phyloP scores from a whole-genome alignment of 768 basidiomycete genomes.

The Antrodiella citrinella region DNA sequence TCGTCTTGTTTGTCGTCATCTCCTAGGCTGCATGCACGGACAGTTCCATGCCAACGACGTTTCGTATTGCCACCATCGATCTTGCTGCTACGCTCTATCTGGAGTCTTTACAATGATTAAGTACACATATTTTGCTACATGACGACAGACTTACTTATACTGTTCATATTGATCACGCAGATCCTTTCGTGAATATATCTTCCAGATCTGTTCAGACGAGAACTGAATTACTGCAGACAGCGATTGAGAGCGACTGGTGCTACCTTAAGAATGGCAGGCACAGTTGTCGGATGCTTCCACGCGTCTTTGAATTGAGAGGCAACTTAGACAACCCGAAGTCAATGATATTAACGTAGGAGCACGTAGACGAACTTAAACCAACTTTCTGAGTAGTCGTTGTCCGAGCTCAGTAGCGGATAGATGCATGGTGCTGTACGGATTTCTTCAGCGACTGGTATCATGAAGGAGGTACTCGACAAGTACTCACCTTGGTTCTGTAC shows the following conservation, averaged over 20 bases:
- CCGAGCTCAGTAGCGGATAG: background rate
- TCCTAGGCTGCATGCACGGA: slow-evolving; percentile 16
- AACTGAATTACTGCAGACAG: slow-evolving; percentile 10
- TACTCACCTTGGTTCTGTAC: background rate
- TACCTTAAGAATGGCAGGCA: background rate
- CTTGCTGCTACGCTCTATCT: slow-evolving; percentile 10
- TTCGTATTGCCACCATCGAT: slow-evolving; percentile 11
- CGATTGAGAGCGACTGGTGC: slow-evolving; percentile 4
- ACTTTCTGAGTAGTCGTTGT: background rate
- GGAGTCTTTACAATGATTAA: slow-evolving; percentile 7
- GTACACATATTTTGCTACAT: background rate
- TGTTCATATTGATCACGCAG: slow-evolving; percentile 12
- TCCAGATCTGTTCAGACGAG: slow-evolving; percentile 15
- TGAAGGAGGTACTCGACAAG: background rate
- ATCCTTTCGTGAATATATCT: slow-evolving; percentile 9
- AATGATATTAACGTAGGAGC: background rate
- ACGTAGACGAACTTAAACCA: background rate
- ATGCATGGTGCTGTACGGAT: background rate
- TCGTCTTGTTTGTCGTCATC: slow-evolving; percentile 8
- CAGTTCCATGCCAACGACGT: slow-evolving; percentile 22
- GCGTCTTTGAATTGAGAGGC: background rate
- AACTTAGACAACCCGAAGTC: background rate
- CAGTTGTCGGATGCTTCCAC: background rate
- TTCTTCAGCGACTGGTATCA: background rate
- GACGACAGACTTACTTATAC: slow-evolving; percentile 12